Base-by-base conservation (phyloP, 1,284 basidiomycete genomes). In the Trichosporon inkin region DNA sequence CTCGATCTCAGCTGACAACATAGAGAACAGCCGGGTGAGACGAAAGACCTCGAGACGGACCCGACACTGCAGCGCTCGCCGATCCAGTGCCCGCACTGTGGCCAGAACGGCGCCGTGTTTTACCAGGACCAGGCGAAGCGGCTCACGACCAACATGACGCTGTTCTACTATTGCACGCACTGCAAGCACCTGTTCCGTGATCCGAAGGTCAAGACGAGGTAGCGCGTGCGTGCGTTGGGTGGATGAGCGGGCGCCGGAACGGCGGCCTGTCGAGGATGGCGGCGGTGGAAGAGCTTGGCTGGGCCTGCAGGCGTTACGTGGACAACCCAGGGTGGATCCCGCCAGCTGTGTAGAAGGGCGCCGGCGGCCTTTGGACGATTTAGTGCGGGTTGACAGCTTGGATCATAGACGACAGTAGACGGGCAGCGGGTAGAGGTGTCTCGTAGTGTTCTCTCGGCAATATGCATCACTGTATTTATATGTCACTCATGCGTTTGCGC, bases 61-160 rank as follows among this genome's bases (percentile, higher is more conserved):
- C 90, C 94, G 13, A 97, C 95, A 10, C 81, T 99, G 75, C 78
- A 78, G 35, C 68, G 79, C 52, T 75, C 72, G 6, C 41, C 19
- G n/a, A 80, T 80, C 61, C 63, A 73, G 41, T 81, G 80, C 67
- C 79, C 80, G 1, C 58, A 68, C 34, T 81, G 80, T 62, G 62
- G 67, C 35, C 66, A 77, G 58, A 63, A 71, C 41, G 76, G 92
- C 71, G 86, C 90, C 53, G 92, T 96, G 14, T 86, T 89, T 75
- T 96, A 88, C 78, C 92, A 95, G 78, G 92, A 95, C 78, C 92
- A 96, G 76, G 94, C 90, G 14, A 92, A 93, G 74, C 86, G 92
- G 56, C 90, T 89, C 69, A 90, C 93, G 70, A 95, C 77, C 39
- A 77, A 77, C 64, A 79, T 79, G 92, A 91, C 90, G 40, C 83